Evolutionary conservation across 2,329 filamentous ascomycete species (phyloP).

Genomic region (Exophiala spinifera): DNA sequence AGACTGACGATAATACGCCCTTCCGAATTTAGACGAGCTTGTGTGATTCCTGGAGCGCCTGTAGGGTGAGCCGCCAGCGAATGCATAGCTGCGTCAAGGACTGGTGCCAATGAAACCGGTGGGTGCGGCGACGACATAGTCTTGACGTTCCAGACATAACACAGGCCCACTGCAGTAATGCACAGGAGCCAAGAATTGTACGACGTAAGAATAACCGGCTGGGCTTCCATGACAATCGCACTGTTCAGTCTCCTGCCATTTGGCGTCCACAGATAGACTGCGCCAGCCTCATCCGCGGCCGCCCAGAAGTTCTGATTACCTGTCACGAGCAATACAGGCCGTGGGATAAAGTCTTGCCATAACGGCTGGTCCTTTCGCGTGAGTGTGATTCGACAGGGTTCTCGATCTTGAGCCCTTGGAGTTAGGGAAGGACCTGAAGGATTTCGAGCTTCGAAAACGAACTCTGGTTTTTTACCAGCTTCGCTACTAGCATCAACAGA

Average conservation of each 20-base stretch:
- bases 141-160: constrained; percentile 89
- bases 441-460: constrained; percentile 86
- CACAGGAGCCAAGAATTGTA: constrained; percentile 85
- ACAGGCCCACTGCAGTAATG: constrained; percentile 82
- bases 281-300: constrained; percentile 88
- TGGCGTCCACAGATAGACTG: constrained; percentile 85
- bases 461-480: constrained; percentile 60
- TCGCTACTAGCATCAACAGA: constrained; percentile 38
- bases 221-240: constrained; percentile 81
- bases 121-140: constrained; percentile 81
- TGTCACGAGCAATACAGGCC: constrained; percentile 81
- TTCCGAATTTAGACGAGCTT: constrained; percentile 83
- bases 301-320: constrained; percentile 91
- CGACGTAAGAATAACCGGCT: constrained; percentile 90
- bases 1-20: constrained; percentile 86
- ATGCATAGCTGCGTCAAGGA: constrained; percentile 81
- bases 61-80: constrained; percentile 76
- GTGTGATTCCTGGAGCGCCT: constrained; percentile 78
- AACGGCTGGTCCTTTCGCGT: constrained; percentile 75
- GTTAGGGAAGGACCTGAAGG: constrained; percentile 61
- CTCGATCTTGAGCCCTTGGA: constrained; percentile 61
- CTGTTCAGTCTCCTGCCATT: constrained; percentile 83
- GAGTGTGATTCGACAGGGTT: constrained; percentile 80
- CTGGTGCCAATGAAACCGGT: constrained; percentile 81
- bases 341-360: constrained; percentile 92